Evolutionary conservation across 75 land plant genomes (phyloP), one percentile per base, ranked within the genome.

Genomic region (Larix kaempferi): DNA sequence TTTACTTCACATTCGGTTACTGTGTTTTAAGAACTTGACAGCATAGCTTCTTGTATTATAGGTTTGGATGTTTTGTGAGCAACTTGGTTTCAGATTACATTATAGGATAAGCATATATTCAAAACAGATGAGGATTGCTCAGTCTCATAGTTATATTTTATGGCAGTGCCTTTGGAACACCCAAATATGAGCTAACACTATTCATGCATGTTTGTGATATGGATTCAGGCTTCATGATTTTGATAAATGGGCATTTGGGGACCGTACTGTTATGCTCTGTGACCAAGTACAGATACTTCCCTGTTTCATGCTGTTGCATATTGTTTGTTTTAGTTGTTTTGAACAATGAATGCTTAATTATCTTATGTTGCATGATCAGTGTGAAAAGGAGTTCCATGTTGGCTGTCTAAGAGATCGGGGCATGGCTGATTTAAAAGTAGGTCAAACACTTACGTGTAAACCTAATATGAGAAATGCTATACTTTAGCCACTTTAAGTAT

Each of bases 341-440:
- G 10, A 37, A 5, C 25, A 10, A 3, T n/a, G 21, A 67, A 41
- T 44, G 52, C 73, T 25, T 15, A 57, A 61, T 60, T 74, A 29
- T 23, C 39, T 64, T 25, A 23, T 77, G 73, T 52, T 60, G 21
- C 13, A 69, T 82, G 55, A 59, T 23, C 77, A 95, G 98, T 95
- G 98, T 88, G 98, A 93, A 78, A 88, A 85, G 77, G 96, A 93
- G 79, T 95, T 73, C 60, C 98, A 95, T 83, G 89, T 95, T 74
- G 94, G 92, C 22, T 95, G 98, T 66, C 65, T 95, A 82, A 88
- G 92, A 57, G 79, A 87, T 3, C 77, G 66, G 75, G 92, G 90
- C 49, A 25, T 88, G 33, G 89, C 86, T 65, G 90, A 95, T 73
- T 77, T 95, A 66, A 84, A 91, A 81, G 98, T 95, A 80, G 80